Evolutionary conservation across 257 asterid genomes (phyloP).

Genomic region (Asclepias syriaca): DNA sequence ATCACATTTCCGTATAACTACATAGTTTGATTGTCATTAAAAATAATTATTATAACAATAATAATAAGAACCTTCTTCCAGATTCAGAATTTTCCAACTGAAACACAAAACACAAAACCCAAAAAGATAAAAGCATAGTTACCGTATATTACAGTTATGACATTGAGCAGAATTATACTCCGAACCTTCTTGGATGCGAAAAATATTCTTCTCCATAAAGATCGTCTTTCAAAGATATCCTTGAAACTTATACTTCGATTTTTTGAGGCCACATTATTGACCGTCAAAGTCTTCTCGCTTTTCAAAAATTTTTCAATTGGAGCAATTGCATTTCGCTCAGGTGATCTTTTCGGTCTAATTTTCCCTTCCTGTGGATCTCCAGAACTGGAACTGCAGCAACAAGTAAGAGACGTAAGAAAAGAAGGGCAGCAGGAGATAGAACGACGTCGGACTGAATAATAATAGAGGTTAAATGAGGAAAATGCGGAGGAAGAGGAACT

Average conservation of each 20-base stretch:
- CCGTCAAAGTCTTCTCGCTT: slow-evolving; percentile 12
- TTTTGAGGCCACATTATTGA: not conserved
- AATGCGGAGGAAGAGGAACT: slow-evolving; percentile 23
- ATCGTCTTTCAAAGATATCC: slow-evolving; percentile 36
- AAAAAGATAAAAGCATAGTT: not conserved
- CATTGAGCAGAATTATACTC: slow-evolving; percentile 67
- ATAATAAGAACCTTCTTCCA: not conserved
- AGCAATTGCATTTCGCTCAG: not conserved
- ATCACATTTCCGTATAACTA: not conserved
- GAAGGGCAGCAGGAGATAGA: slow-evolving; percentile 19
- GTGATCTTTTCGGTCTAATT: slow-evolving; percentile 12
- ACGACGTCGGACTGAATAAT: slow-evolving; percentile 21
- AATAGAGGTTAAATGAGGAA: slow-evolving; percentile 11
- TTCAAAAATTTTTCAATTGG: not conserved
- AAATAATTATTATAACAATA: not conserved
- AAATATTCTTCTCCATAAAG: slow-evolving; percentile 45
- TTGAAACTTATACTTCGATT: slow-evolving; percentile 23
- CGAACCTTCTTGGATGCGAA: slow-evolving; percentile 51
- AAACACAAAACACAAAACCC: not conserved
- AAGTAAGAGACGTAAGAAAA: slow-evolving; percentile 13
- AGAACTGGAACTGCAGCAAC: slow-evolving; percentile 22
- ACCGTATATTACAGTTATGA: slow-evolving; percentile 64
- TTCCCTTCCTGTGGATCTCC: slow-evolving; percentile 15
- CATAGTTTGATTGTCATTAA: not conserved
- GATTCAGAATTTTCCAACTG: not conserved